phyloP scores from a whole-genome alignment of 257 asterid species.

The Haberlea rhodopensis region DNA sequence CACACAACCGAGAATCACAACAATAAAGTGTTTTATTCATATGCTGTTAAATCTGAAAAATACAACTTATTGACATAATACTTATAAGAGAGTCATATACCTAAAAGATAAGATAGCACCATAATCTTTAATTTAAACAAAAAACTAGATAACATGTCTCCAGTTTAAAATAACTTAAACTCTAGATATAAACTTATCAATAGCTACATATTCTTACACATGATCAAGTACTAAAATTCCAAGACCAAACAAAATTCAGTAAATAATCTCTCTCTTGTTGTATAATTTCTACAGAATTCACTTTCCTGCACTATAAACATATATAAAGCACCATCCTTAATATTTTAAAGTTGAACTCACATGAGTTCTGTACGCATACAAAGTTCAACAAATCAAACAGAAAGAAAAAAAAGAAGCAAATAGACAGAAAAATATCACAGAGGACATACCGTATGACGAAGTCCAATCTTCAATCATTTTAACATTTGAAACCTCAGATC shows the following conservation, averaged over 20 bases:
- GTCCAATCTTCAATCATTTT: constrained; percentile 44
- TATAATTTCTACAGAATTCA: background rate
- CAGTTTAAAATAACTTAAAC: no score
- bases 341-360: background rate
- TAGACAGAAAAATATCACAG: constrained; percentile 15
- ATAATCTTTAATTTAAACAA: no score
- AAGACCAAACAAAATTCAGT: background rate
- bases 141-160: no score
- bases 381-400: background rate
- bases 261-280: background rate
- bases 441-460: background rate
- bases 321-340: background rate
- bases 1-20: no score
- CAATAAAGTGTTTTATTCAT: no score
- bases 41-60: no score
- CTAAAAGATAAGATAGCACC: no score
- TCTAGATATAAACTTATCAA: no score
- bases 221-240: background rate
- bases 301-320: background rate
- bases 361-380: background rate
- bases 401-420: background rate
- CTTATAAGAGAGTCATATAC: no score
- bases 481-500: constrained; percentile 58
- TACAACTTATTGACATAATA: no score
- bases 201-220: background rate